Conservation (phyloP, 805 yeast genomes). For the Maudiozyma pseudohumilis region DNA sequence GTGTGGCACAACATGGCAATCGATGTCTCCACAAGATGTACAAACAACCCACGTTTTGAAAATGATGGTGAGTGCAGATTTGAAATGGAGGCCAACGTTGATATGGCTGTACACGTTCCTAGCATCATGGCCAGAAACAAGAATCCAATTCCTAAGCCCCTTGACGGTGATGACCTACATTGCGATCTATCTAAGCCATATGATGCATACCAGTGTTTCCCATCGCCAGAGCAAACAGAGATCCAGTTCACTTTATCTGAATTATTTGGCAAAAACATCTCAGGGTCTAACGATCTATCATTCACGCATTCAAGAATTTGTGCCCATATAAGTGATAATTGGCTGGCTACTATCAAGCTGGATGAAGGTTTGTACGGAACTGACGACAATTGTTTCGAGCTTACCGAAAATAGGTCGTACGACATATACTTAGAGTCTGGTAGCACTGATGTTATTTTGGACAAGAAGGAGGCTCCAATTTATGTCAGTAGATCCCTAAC, state of each 20-base stretch:
- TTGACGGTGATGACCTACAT: conserved; percentile 53
- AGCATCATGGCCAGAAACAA: conserved; percentile 51
- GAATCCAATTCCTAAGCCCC: conserved; percentile 75
- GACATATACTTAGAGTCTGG: conserved; percentile 31
- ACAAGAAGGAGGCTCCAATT: conserved; percentile 47
- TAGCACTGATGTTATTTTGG: conserved; percentile 36
- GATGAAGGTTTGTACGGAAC: conserved; percentile 27
- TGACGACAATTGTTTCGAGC: conserved; percentile 30
- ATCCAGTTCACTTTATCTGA: conserved; percentile 46
- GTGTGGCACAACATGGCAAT: conserved; percentile 92
- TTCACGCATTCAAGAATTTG: conserved; percentile 31
- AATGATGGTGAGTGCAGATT: conserved; percentile 33
- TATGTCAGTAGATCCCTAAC: conserved; percentile 76
- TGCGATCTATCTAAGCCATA: conserved; percentile 59
- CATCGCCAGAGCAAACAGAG: conserved; percentile 43
- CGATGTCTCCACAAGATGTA: conserved; percentile 57
- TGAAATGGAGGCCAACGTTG: conserved; percentile 55
- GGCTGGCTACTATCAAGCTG: conserved; percentile 34
- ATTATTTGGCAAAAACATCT: conserved; percentile 59
- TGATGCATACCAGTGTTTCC: conserved; percentile 69
- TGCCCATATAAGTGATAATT: conserved; percentile 35
- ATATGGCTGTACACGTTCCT: conserved; percentile 62
- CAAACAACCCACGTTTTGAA: conserved; percentile 10
- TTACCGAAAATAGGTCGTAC: conserved; percentile 17
- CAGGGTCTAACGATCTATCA: conserved; percentile 56